A percentile compares a stretch with the other conserved stretches of the same genome.
Evolutionary conservation across 129 eudicot genomes (phyloP).

Genomic region (Lonicera japonica): DNA sequence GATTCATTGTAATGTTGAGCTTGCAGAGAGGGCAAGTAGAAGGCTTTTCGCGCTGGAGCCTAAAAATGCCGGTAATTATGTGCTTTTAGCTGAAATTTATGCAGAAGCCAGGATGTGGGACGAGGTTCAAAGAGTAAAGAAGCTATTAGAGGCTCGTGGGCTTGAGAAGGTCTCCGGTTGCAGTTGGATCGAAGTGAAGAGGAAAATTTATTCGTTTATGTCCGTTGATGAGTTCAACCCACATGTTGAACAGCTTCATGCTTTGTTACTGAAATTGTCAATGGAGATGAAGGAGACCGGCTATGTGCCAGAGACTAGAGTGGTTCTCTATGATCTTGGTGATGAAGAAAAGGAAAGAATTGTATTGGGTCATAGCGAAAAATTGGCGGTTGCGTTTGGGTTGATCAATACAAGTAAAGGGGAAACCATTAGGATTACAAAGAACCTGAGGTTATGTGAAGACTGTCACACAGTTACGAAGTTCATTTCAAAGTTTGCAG

Average conservation of each 20-base stretch:
- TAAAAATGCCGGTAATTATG: constrained; percentile 83
- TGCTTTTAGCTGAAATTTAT: constrained; percentile 77
- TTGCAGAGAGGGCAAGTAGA: constrained; percentile 83
- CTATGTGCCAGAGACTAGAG: constrained; percentile 73
- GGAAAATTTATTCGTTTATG: constrained; percentile 50
- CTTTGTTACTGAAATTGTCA: constrained; percentile 49
- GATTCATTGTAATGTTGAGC: constrained; percentile 77
- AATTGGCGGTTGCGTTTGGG: constrained; percentile 85
- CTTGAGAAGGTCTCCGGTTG: constrained; percentile 68
- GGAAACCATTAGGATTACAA: constrained; percentile 70
- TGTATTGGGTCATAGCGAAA: constrained; percentile 87
- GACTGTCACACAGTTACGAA: constrained; percentile 91
- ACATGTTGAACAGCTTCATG: constrained; percentile 66
- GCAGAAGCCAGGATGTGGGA: constrained; percentile 74
- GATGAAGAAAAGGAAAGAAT: constrained; percentile 67
- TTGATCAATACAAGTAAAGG: constrained; percentile 62
- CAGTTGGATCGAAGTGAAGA: constrained; percentile 77
- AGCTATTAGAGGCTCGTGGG: constrained; percentile 50
- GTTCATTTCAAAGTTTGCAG: constrained; percentile 66
- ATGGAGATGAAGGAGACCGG: constrained; percentile 80
- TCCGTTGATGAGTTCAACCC: constrained; percentile 80
- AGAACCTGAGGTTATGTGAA: constrained; percentile 88
- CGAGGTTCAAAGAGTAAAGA: constrained; percentile 59
- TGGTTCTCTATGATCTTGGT: constrained; percentile 69
- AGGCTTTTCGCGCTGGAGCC: constrained; percentile 80